Evolutionary conservation across 208 protist genomes (phyloP).

Genomic region (Trypanosoma conorhini): DNA sequence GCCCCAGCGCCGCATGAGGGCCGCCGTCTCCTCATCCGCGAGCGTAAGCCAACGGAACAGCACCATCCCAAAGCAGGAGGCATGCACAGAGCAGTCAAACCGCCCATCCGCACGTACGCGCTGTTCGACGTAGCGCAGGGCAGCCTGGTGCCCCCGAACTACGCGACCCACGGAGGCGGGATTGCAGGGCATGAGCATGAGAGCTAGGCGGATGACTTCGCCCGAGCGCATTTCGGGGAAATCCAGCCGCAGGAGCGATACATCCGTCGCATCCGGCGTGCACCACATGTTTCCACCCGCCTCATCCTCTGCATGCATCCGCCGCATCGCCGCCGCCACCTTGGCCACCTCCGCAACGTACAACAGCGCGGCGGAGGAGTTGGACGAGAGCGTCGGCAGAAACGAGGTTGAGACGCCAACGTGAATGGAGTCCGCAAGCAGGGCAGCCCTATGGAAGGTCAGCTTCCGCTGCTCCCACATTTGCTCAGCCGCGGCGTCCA

Average conservation of each 20-base stretch:
- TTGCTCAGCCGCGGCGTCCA: background rate
- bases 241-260: conserved; percentile 14
- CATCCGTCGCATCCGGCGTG: conserved; percentile 11
- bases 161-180: background rate
- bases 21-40: conserved; percentile 53
- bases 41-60: conserved; percentile 61
- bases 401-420: conserved; percentile 26
- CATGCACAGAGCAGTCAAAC: conserved; percentile 59
- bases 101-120: conserved; percentile 57
- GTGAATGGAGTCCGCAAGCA: conserved; percentile 26
- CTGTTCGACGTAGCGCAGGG: conserved; percentile 32
- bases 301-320: conserved; percentile 11
- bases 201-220: conserved; percentile 15
- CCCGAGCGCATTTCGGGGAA: conserved; percentile 5
- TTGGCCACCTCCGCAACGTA: conserved; percentile 25
- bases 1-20: conserved; percentile 39
- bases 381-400: conserved; percentile 11
- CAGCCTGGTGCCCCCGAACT: conserved; percentile 27
- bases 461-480: conserved; percentile 9
- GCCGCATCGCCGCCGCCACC: conserved; percentile 11
- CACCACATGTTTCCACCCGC: conserved; percentile 19
- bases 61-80: conserved; percentile 52
- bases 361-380: conserved; percentile 14
- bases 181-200: conserved; percentile 7
- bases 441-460: conserved; percentile 12